Percentiles rank a stretch among this genome's conserved stretches.
Conservation (phyloP, 2,329 filamentous ascomycete genomes). For the Curvularia lunata region DNA sequence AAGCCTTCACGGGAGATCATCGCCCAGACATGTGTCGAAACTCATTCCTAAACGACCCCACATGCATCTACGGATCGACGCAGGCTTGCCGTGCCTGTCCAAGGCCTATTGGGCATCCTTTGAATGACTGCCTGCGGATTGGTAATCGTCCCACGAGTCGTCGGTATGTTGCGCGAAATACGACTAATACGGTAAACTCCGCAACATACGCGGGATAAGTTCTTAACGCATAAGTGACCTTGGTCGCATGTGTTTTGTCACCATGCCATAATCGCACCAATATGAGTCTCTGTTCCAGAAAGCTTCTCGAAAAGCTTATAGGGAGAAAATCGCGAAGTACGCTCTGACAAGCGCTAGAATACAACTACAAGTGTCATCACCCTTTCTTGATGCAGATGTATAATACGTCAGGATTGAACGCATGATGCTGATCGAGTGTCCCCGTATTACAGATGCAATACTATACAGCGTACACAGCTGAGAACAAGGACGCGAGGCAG, state of each 20-base stretch:
- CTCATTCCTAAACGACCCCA: constrained; percentile 18
- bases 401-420: not conserved
- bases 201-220: not conserved
- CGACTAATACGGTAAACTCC: no score
- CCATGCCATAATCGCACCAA: not conserved
- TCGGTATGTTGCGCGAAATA: not conserved
- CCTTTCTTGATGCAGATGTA: not conserved
- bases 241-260: not conserved
- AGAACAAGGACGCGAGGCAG: not conserved
- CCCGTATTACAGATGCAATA: not conserved
- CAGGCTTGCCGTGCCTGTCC: not conserved
- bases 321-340: not conserved
- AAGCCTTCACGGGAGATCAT: constrained; percentile 17
- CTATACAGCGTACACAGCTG: not conserved
- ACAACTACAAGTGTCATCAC: not conserved
- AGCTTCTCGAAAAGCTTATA: not conserved
- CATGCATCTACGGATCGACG: constrained; percentile 7
- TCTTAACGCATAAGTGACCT: not conserved
- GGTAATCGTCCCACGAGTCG: not conserved
- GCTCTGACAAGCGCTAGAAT: constrained; percentile 6
- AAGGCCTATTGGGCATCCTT: not conserved
- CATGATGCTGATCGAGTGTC: not conserved
- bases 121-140: not conserved
- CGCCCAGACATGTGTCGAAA: constrained; percentile 25
- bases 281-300: not conserved